These are phyloP conservation scores for Salix udensis DNA, from an alignment of 345 rosid genomes.

Conservation along the genomic window DNA sequence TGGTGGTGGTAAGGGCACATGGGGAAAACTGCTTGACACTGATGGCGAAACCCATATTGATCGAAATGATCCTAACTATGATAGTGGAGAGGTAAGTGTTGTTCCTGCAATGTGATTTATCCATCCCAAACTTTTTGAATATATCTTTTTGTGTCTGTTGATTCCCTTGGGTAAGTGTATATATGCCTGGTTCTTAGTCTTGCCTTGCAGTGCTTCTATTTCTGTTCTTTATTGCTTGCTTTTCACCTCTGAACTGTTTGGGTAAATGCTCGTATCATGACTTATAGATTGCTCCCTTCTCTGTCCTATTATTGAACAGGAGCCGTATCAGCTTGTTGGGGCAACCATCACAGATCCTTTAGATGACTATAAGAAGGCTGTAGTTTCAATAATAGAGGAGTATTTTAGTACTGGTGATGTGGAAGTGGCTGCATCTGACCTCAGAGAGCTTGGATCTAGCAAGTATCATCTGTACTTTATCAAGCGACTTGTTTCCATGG, in stretches of 20 bases:
- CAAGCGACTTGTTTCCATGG: constrained; percentile 90
- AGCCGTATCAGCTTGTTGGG: constrained; percentile 79
- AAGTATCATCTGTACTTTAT: constrained; percentile 86
- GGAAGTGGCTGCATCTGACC: constrained; percentile 85
- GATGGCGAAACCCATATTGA: constrained; percentile 65
- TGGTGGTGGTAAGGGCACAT: constrained; percentile 96
- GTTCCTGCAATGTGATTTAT: constrained; percentile 3
- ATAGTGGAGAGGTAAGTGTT: constrained; percentile 88
- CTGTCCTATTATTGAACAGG: constrained; percentile 38
- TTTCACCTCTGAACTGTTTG: not conserved
- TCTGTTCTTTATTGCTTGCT: not conserved
- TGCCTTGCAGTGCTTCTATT: not conserved
- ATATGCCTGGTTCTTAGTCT: not conserved
- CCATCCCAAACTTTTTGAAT: not conserved
- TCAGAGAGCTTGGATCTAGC: constrained; percentile 88
- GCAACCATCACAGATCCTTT: constrained; percentile 82
- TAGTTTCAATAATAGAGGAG: constrained; percentile 77
- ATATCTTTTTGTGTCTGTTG: not conserved
- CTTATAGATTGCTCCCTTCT: constrained; percentile 8
- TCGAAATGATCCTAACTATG: constrained; percentile 93
- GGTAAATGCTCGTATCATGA: not conserved
- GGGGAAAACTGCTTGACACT: constrained; percentile 95
- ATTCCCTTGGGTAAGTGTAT: not conserved
- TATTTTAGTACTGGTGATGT: constrained; percentile 92
- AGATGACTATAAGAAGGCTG: constrained; percentile 91